A percentile compares a stretch with the other conserved stretches of the same genome.
phyloP scores from a whole-genome alignment of 352 stramenopile genomes.

The Pseudoperonospora humuli region DNA sequence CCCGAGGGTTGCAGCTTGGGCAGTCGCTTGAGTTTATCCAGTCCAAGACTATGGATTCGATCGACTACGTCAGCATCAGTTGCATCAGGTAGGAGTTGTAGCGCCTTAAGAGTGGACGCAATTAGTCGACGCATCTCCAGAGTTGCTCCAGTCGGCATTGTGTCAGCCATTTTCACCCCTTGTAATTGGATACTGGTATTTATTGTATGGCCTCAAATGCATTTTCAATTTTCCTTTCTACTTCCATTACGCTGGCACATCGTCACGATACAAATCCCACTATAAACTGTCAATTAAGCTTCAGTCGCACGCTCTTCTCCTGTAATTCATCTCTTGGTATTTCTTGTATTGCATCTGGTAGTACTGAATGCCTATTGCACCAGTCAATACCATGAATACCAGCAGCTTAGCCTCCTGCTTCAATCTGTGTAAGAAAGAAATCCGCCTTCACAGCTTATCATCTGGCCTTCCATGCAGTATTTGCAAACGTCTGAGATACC shows the following conservation, averaged over 20 bases:
- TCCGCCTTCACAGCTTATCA: slow-evolving; percentile 54
- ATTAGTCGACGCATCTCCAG: slow-evolving; percentile 14
- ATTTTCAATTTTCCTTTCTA: no score
- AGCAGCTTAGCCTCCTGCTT: slow-evolving; percentile 45
- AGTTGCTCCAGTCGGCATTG: slow-evolving; percentile 5
- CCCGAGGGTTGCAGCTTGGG: slow-evolving; percentile 17
- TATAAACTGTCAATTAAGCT: not conserved
- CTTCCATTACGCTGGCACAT: no score
- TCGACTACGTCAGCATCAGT: not conserved
- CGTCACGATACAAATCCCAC: no score
- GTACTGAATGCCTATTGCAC: slow-evolving; percentile 48
- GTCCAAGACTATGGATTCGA: slow-evolving; percentile 8
- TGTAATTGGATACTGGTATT: no score
- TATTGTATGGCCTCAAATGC: no score
- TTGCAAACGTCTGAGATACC: slow-evolving; percentile 12
- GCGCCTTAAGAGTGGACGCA: not conserved
- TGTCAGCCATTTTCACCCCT: not conserved
- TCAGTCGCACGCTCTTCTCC: not conserved
- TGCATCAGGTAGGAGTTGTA: slow-evolving; percentile 13
- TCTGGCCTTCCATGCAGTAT: slow-evolving; percentile 7
- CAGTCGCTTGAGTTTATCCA: slow-evolving; percentile 19
- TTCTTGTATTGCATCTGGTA: slow-evolving; percentile 36
- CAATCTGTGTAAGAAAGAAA: slow-evolving; percentile 62
- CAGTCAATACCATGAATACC: slow-evolving; percentile 32
- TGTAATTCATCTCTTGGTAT: not conserved